Evolutionary conservation across 2,329 filamentous ascomycete genomes (phyloP).

Genomic region (Aspergillus hiratsukae): DNA sequence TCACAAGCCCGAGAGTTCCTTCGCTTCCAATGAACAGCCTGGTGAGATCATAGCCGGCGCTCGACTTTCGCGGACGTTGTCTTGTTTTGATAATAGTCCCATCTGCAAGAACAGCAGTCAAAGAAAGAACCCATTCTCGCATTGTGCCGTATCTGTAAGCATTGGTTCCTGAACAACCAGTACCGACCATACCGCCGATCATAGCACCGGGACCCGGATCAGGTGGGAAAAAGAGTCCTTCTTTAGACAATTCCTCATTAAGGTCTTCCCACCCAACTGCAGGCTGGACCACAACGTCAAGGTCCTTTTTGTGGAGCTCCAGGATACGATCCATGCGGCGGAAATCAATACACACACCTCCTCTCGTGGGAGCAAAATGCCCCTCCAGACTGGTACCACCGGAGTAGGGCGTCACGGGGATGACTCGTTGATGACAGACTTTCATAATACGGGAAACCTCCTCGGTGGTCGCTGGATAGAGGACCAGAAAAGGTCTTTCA

Average conservation of each 20-base stretch:
- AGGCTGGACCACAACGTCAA: slow-evolving; percentile 73
- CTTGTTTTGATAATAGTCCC: slow-evolving; percentile 86
- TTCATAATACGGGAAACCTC: slow-evolving; percentile 87
- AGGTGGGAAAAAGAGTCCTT: slow-evolving; percentile 85
- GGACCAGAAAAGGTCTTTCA: slow-evolving; percentile 55
- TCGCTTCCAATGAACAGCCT: slow-evolving; percentile 86
- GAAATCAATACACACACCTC: slow-evolving; percentile 84
- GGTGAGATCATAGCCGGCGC: slow-evolving; percentile 87
- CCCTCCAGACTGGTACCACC: slow-evolving; percentile 88
- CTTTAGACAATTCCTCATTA: slow-evolving; percentile 68
- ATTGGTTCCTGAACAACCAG: slow-evolving; percentile 67
- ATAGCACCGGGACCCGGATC: slow-evolving; percentile 87
- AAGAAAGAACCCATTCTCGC: slow-evolving; percentile 84
- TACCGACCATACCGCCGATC: slow-evolving; percentile 69
- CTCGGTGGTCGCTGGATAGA: slow-evolving; percentile 73
- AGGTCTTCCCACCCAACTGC: slow-evolving; percentile 82
- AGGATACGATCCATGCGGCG: slow-evolving; percentile 78
- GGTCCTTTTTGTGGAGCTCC: slow-evolving; percentile 68
- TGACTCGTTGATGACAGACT: slow-evolving; percentile 72
- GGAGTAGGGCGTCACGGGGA: slow-evolving; percentile 82
- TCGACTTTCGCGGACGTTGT: slow-evolving; percentile 82
- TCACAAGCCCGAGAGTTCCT: slow-evolving; percentile 85
- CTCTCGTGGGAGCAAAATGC: slow-evolving; percentile 76
- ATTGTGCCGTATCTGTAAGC: slow-evolving; percentile 91
- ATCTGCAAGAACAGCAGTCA: slow-evolving; percentile 86